Evolutionary conservation across 306 rosid genomes (phyloP).

Genomic region (Calophaca sinica): DNA sequence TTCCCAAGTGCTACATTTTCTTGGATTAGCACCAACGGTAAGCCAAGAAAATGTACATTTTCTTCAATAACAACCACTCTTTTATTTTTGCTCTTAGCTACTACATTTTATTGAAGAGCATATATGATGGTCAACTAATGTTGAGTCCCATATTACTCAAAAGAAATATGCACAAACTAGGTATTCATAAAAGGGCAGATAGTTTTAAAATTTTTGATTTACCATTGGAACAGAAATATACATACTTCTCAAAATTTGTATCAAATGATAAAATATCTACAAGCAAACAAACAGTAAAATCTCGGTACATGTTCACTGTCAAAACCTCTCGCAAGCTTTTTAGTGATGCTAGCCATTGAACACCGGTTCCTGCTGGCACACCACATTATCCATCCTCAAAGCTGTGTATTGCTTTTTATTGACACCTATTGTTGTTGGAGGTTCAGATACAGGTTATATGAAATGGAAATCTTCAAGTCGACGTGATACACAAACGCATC

Average conservation of each 20-base stretch:
- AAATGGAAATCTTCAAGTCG: conserved; percentile 41
- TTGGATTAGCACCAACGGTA: no score
- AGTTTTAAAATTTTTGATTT: background rate
- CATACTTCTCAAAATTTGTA: conserved; percentile 10
- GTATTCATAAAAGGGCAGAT: background rate
- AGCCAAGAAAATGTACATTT: no score
- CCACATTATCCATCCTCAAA: conserved; percentile 40
- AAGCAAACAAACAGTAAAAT: conserved; percentile 38
- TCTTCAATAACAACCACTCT: no score
- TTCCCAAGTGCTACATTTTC: no score
- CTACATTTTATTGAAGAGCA: no score
- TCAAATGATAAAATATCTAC: conserved; percentile 41
- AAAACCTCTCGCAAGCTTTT: conserved; percentile 44
- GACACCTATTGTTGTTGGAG: conserved; percentile 38
- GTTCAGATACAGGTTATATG: conserved; percentile 31
- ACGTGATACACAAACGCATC: conserved; percentile 29
- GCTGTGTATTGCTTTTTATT: conserved; percentile 33
- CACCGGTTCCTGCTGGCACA: conserved; percentile 44
- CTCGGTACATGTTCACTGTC: conserved; percentile 28
- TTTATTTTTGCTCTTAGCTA: no score
- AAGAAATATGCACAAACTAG: no score
- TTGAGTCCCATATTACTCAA: no score
- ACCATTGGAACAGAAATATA: conserved; percentile 20
- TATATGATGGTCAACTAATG: no score
- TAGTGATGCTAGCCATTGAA: conserved; percentile 19